Evolutionary conservation across 495 filamentous ascomycete genomes (phyloP).

Genomic region (Aspergillus wentii): DNA sequence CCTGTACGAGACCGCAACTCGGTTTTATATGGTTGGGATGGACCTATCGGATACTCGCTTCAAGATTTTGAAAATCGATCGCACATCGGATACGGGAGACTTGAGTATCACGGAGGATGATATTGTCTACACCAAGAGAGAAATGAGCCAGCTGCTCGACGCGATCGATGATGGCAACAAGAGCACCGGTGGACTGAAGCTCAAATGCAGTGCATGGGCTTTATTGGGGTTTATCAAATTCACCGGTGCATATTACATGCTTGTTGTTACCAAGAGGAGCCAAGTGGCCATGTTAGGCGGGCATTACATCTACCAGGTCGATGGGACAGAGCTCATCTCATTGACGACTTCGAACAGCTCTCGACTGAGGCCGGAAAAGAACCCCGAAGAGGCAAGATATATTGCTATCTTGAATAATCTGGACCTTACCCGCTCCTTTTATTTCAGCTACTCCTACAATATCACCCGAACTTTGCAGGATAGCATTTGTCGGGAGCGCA

Average conservation of each 20-base stretch:
- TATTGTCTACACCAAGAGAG: slow-evolving; percentile 84
- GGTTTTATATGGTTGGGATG: slow-evolving; percentile 90
- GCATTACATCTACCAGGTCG: slow-evolving; percentile 92
- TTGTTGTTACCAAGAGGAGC: slow-evolving; percentile 90
- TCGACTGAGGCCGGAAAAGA: slow-evolving; percentile 69
- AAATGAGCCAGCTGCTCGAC: slow-evolving; percentile 89
- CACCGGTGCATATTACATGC: slow-evolving; percentile 96
- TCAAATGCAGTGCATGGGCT: slow-evolving; percentile 89
- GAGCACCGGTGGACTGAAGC: slow-evolving; percentile 81
- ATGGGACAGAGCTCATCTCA: slow-evolving; percentile 90
- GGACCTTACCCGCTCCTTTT: slow-evolving; percentile 85
- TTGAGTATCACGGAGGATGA: slow-evolving; percentile 87
- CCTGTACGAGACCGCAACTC: slow-evolving; percentile 86
- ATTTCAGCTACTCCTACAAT: slow-evolving; percentile 98
- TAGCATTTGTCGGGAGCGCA: slow-evolving; percentile 81
- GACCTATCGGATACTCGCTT: slow-evolving; percentile 85
- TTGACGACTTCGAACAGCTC: slow-evolving; percentile 62
- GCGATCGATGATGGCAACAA: slow-evolving; percentile 96
- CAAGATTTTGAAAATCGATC: slow-evolving; percentile 89
- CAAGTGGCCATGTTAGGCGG: slow-evolving; percentile 95
- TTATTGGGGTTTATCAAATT: slow-evolving; percentile 92
- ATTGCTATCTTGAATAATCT: slow-evolving; percentile 85
- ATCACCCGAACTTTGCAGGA: slow-evolving; percentile 89
- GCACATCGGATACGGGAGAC: slow-evolving; percentile 75
- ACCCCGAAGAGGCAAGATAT: slow-evolving; percentile 86